Percentiles rank a stretch among this genome's conserved stretches.
These are phyloP conservation scores for Pseudogymnoascus sp. DNA, from an alignment of 2,329 filamentous ascomycete species.

Conservation along the genomic window DNA sequence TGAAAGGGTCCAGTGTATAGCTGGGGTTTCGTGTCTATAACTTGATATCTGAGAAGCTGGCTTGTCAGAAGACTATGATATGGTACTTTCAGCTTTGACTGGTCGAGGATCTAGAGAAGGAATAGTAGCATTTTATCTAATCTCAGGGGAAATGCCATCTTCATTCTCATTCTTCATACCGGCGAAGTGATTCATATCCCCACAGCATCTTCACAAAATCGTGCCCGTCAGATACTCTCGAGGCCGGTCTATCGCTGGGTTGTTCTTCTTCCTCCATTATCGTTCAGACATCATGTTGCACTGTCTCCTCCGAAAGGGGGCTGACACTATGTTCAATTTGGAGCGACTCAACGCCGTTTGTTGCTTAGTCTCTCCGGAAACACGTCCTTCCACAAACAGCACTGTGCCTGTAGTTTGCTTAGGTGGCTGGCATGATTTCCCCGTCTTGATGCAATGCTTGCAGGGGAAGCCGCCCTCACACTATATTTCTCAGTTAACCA, in stretches of 20 bases:
- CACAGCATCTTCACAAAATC: background rate
- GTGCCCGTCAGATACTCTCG: background rate
- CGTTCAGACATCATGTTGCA: background rate
- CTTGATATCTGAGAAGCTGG: background rate
- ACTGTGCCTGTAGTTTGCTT: background rate
- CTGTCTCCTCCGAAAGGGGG: background rate
- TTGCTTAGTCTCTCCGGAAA: background rate
- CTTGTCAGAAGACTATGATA: background rate
- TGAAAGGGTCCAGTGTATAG: no score
- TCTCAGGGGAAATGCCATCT: background rate
- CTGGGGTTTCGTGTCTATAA: no score
- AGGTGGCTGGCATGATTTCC: conserved; percentile 14
- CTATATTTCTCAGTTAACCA: conserved; percentile 12
- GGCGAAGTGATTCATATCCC: background rate
- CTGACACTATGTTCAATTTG: background rate
- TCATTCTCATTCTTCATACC: background rate
- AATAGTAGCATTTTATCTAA: background rate
- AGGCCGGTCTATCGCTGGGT: background rate
- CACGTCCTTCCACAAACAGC: background rate
- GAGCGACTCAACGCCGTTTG: background rate
- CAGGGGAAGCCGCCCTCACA: conserved; percentile 18
- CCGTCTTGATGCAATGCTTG: conserved; percentile 17
- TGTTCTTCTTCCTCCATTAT: background rate
- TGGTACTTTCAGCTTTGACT: background rate
- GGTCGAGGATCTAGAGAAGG: background rate